Base-by-base conservation (phyloP, 2,329 filamentous ascomycete genomes). In the Xylaria sp. region DNA sequence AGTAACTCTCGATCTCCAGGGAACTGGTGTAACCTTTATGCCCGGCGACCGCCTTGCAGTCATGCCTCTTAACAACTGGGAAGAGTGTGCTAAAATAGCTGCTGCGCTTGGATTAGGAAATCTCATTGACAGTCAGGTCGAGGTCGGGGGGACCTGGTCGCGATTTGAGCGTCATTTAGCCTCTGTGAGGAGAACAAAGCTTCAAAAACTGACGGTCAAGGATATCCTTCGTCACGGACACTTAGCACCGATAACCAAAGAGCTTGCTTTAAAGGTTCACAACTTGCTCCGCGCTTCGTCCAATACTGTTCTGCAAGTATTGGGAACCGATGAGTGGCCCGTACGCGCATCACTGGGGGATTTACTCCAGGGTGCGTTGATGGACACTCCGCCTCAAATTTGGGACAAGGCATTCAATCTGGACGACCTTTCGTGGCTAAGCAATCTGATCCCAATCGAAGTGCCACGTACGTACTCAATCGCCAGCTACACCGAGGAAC, bases 1-100 rank as follows among this genome's bases (percentile, higher is more conserved):
- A 70, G 83, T 87, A 2, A 86, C 83, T 0, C 77, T 87, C 12
- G 85, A 87, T 69, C 81, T 87, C 1, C 81, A 83, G 20, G 81
- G 87, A 56, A 86, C 84, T 0, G 85, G 85, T 0, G 83, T 87
- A 52, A 86, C 85, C 0, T 87, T 86, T 63, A 80, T 82, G 57
- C 84, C 85, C 0, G 85, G 85, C 0, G 85, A 87, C 60, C 80
- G 84, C 5, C 79, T 87, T 6, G 84, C 85, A 0, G 78, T 87
- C 2, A 87, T 87, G 85, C 84, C 85, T 0, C 79, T 87, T 18
- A 87, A 87, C 64, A 81, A 79, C 63, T 87, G 84, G 85, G 81
- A 82, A 9, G 85, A 87, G 71, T 86, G 83, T 59, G 84, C 84
- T 20, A 87, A 87, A 69, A 83, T 87, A 10, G 84, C 83, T 2